phyloP scores from a whole-genome alignment of 1,284 basidiomycete species.

The Irpex sp. region DNA sequence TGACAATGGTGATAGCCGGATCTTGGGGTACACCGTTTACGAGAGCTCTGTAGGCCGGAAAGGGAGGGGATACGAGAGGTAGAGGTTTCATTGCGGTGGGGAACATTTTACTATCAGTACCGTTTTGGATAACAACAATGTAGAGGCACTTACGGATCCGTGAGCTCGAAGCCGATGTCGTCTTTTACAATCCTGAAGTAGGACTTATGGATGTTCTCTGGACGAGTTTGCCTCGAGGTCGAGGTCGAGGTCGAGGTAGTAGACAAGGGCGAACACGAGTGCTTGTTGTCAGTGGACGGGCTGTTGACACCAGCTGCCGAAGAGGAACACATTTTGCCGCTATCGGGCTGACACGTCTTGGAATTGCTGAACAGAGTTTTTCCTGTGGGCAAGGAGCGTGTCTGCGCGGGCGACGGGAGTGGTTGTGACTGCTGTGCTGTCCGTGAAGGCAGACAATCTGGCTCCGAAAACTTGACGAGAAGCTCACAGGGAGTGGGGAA shows the following conservation, averaged over 20 bases:
- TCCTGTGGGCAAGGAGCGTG: background rate
- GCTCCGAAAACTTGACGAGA: conserved; percentile 40
- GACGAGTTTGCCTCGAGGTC: conserved; percentile 2
- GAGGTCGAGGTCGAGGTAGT: background rate
- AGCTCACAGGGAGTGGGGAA: conserved; percentile 67
- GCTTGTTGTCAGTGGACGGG: background rate
- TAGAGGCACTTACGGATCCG: conserved; percentile 48
- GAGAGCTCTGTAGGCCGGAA: no score
- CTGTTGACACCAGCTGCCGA: background rate
- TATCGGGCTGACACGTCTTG: conserved; percentile 5
- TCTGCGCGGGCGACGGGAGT: background rate
- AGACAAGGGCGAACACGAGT: background rate
- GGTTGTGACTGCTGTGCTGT: background rate
- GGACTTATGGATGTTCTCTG: conserved; percentile 47
- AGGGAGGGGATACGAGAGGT: no score
- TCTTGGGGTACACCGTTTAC: no score
- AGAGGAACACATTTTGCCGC: conserved; percentile 1
- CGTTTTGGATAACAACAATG: background rate
- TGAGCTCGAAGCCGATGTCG: conserved; percentile 52
- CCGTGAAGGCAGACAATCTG: conserved; percentile 7
- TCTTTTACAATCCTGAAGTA: conserved; percentile 50
- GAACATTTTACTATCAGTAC: no score
- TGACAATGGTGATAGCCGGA: no score
- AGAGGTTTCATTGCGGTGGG: no score
- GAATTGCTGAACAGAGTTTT: background rate